phyloP scores from a whole-genome alignment of 2,329 filamentous ascomycete species.

The Periglandula ipomoeae region DNA sequence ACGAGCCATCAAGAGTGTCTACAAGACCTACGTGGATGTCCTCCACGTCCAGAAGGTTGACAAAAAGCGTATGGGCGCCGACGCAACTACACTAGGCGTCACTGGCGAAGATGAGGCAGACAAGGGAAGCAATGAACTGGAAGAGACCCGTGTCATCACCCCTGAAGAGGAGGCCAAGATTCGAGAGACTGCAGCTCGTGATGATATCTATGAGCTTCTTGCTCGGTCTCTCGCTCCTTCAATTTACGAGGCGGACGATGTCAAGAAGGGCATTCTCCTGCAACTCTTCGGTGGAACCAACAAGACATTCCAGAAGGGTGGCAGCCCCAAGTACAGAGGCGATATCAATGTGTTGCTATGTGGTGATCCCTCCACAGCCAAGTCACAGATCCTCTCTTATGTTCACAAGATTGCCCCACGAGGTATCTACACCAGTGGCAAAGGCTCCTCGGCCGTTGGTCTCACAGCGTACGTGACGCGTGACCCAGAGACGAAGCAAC shows the following conservation, averaged over 20 bases:
- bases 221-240: conserved; percentile 86
- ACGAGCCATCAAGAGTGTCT: conserved; percentile 84
- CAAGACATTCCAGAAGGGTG: conserved; percentile 94
- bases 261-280: conserved; percentile 95
- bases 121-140: conserved; percentile 63
- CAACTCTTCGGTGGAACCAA: conserved; percentile 97
- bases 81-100: conserved; percentile 78
- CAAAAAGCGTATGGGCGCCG: conserved; percentile 86
- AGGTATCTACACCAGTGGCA: conserved; percentile 71
- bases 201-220: conserved; percentile 89
- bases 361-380: conserved; percentile 92
- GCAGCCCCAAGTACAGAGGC: conserved; percentile 88
- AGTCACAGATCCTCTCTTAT: conserved; percentile 90
- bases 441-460: conserved; percentile 73
- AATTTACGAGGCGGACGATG: conserved; percentile 95
- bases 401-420: conserved; percentile 96
- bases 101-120: conserved; percentile 58
- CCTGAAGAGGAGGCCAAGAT: conserved; percentile 89
- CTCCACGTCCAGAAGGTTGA: conserved; percentile 95
- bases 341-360: conserved; percentile 97
- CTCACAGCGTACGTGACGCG: conserved; percentile 74
- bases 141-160: conserved; percentile 74
- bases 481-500: conserved; percentile 70
- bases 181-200: conserved; percentile 64
- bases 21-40: conserved; percentile 96